Evolutionary conservation across 352 stramenopile species (phyloP).

Genomic region (Poterioochromonas sp.): DNA sequence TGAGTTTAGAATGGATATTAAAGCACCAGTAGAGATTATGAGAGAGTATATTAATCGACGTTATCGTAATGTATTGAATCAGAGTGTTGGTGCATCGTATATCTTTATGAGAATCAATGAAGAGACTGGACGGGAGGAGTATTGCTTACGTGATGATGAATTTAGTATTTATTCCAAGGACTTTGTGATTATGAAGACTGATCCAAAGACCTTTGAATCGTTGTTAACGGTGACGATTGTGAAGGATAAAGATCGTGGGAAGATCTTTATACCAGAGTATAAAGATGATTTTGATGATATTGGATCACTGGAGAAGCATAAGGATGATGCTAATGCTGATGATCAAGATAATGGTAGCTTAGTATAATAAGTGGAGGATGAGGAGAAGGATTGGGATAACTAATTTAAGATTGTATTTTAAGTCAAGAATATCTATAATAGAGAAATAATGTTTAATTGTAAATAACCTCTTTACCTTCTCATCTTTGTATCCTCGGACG

Average conservation of each 20-base stretch:
- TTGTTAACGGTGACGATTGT: not conserved
- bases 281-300: not conserved
- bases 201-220: not conserved
- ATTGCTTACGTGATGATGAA: not conserved
- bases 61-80: conserved; percentile 26
- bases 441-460: no score
- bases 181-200: not conserved
- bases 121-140: no score
- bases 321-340: no score
- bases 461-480: no score
- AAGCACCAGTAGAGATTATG: conserved; percentile 28
- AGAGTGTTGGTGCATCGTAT: conserved; percentile 17
- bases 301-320: no score
- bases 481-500: no score
- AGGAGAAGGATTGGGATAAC: no score
- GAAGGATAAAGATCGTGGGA: not conserved
- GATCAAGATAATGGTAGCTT: no score
- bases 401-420: no score
- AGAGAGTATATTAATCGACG: conserved; percentile 16
- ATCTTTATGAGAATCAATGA: conserved; percentile 11
- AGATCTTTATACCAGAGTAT: conserved; percentile 15
- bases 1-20: conserved; percentile 21
- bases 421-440: no score
- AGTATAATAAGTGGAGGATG: no score
- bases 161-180: not conserved